Evolutionary conservation across 495 filamentous ascomycete species (phyloP), one percentile per base, ranked within the genome.

Genomic region (Penicillium paradoxum): DNA sequence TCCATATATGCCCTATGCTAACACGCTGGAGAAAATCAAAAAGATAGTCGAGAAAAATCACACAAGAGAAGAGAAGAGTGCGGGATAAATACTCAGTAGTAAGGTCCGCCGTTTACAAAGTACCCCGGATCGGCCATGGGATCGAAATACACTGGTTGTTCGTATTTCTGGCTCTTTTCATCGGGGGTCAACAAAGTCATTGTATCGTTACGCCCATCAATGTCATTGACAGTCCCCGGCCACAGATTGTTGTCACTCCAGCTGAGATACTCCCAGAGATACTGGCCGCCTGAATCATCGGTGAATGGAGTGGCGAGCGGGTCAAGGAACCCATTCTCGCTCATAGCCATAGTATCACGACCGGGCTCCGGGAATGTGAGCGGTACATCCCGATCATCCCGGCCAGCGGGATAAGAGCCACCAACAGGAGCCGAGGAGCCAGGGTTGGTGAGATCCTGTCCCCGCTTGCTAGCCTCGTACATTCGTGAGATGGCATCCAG

Each of bases 401-500:
- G 62, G 15, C 62, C 53, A 21, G 57, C 52, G n/a, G 57, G 41
- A 57, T 47, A 65, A 22, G 57, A 39, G 29, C 53, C 51, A 7
- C 18, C 27, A 6, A 37, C 39, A 3, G 47, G 2, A 17, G 36
- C 51, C 4, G 61, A 39, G 48, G 21, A 54, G 13, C 19, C 60
- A 25, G 39, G 37, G 0, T 48, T 49, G 2, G 24, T 5, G 14
- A 64, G 29, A 6, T 59, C 54, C 7, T 67, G 55, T 9, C 65
- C 66, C 2, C 68, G 58, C 51, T 73, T 72, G 34, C 70, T 74
- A 22, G 87, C 85, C 58, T 87, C 84, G 60, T 84, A 85, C 63
- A 91, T 85, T 52, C 81, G 77, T 55, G 77, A 76, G 33, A 91
- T 76, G 13, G 87, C 83, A 63, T 89, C 85, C 30, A 82, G 71